A percentile compares a stretch with the other conserved stretches of the same genome.
Evolutionary conservation across 1,284 basidiomycete species (phyloP).

Genomic region (Rhodotorula sp.): DNA sequence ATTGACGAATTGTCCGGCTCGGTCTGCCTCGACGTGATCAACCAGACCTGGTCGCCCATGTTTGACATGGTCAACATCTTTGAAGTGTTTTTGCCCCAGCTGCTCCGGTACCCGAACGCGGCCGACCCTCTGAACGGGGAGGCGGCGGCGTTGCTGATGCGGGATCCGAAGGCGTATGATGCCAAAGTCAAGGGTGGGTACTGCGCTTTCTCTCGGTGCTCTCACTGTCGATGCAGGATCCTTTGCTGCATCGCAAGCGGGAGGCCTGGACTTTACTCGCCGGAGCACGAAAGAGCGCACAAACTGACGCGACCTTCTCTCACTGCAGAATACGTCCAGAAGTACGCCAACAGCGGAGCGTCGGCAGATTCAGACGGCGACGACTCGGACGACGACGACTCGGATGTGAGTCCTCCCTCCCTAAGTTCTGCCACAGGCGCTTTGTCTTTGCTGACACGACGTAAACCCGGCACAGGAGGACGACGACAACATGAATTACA

Average conservation of each 20-base stretch:
- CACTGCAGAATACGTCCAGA: constrained; percentile 73
- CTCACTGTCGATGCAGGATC: not conserved
- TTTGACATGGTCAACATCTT: constrained; percentile 99
- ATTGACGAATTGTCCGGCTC: constrained; percentile 55
- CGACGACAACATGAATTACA: constrained; percentile 84
- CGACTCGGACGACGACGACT: constrained; percentile 59
- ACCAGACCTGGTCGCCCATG: constrained; percentile 99
- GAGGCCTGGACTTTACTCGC: too few species aligned
- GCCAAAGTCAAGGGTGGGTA: constrained; percentile 79
- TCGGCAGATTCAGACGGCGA: constrained; percentile 59
- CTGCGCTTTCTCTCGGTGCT: not conserved
- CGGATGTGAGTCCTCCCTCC: constrained; percentile 55
- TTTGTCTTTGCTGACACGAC: not conserved
- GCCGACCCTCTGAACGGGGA: constrained; percentile 97
- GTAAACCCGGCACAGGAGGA: constrained; percentile 60
- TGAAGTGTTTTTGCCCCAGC: constrained; percentile 94
- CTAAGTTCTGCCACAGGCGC: fast-evolving
- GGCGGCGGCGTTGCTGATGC: constrained; percentile 93
- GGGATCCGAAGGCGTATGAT: constrained; percentile 93
- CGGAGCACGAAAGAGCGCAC: too few species aligned
- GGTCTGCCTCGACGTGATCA: constrained; percentile 94
- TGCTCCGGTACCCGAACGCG: constrained; percentile 95
- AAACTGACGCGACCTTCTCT: not conserved
- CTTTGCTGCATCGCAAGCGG: too few species aligned
- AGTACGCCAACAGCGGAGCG: constrained; percentile 77